These are phyloP conservation scores for Penicillium sp. DNA, from an alignment of 2,329 filamentous ascomycete species.

Conservation along the genomic window DNA sequence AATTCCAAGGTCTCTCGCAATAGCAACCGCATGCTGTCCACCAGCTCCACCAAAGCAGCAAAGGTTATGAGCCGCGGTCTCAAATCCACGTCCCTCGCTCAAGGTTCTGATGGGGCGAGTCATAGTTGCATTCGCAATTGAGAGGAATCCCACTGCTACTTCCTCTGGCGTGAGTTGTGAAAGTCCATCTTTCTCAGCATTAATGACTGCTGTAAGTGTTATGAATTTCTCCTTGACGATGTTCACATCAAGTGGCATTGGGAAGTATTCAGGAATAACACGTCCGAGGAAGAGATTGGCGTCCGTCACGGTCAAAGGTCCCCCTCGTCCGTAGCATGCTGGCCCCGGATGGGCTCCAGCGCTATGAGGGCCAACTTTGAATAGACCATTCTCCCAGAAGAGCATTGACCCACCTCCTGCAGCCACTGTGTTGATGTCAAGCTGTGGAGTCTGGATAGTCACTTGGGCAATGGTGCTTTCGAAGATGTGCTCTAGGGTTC, in stretches of 20 bases:
- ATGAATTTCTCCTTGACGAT: constrained; percentile 37
- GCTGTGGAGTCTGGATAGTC: constrained; percentile 81
- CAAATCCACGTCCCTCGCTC: constrained; percentile 22
- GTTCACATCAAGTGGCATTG: constrained; percentile 38
- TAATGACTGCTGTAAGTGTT: constrained; percentile 42
- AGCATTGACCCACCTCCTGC: constrained; percentile 67
- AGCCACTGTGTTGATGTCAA: constrained; percentile 91
- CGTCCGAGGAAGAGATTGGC: constrained; percentile 82
- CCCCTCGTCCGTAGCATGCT: constrained; percentile 84
- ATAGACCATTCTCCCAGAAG: constrained; percentile 80
- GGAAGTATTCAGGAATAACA: constrained; percentile 69
- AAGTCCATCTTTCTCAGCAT: constrained; percentile 26
- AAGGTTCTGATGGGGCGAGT: constrained; percentile 20
- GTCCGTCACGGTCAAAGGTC: constrained; percentile 86
- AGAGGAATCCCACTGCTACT: constrained; percentile 20
- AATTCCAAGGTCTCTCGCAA: constrained; percentile 42
- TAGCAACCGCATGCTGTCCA: constrained; percentile 39
- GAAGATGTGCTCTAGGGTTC: constrained; percentile 85
- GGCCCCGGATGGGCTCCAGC: constrained; percentile 85
- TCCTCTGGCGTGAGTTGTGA: constrained; percentile 23
- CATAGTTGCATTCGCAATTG: constrained; percentile 21
- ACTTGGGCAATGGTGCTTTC: constrained; percentile 88
- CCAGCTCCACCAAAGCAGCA: constrained; percentile 30
- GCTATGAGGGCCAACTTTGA: constrained; percentile 85
- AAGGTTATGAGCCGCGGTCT: constrained; percentile 24